Conservation (phyloP, 2,329 filamentous ascomycete genomes). For the Colletotrichum filicis region DNA sequence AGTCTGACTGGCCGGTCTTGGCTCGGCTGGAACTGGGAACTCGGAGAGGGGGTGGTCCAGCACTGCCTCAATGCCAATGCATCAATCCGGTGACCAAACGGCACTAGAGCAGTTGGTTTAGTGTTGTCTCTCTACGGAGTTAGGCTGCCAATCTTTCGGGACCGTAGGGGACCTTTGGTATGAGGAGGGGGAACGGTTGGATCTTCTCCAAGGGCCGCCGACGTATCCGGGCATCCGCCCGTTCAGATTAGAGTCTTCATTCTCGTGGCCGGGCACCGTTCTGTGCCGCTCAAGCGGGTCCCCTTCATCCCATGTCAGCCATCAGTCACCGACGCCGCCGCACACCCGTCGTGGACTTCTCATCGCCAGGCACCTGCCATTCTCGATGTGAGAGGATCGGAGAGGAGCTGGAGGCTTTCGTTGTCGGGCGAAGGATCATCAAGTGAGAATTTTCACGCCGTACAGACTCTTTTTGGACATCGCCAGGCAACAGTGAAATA, state of each 20-base stretch:
- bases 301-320: background rate
- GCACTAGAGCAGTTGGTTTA: slow-evolving; percentile 5
- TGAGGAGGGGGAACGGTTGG: background rate
- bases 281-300: background rate
- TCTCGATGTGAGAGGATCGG: background rate
- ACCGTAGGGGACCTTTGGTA: background rate
- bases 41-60: slow-evolving; percentile 2
- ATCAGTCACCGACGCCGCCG: background rate
- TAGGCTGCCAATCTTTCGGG: slow-evolving; percentile 11
- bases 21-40: background rate
- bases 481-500: background rate
- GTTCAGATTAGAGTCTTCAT: background rate
- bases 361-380: background rate
- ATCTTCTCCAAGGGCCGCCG: background rate
- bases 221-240: background rate
- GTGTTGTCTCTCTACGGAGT: background rate
- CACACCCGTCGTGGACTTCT: background rate
- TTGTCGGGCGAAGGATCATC: too few relatives aligned
- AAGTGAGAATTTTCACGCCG: background rate
- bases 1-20: background rate
- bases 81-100: slow-evolving; percentile 21
- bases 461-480: background rate
- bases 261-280: background rate
- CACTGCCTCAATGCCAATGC: slow-evolving; percentile 32
- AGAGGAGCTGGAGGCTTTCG: background rate